Conservation (phyloP, 768 basidiomycete genomes). For the Boletus subparvulus region DNA sequence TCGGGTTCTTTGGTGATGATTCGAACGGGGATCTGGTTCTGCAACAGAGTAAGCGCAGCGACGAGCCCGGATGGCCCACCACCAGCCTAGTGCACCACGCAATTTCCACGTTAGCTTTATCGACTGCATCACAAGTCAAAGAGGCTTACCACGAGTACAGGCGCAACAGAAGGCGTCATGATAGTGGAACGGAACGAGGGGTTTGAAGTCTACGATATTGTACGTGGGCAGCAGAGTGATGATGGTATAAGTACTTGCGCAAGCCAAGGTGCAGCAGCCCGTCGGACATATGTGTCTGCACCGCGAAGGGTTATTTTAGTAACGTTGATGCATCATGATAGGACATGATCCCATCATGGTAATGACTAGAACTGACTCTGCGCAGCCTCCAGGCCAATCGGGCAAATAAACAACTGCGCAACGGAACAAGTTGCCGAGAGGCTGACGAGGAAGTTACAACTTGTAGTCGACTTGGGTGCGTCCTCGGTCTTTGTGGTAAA, state of each 20-base stretch:
- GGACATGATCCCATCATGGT: background rate
- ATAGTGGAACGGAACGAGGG: background rate
- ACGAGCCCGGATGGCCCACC: constrained; percentile 33
- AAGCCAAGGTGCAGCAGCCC: background rate
- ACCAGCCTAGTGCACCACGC: constrained; percentile 18
- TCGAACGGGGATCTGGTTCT: constrained; percentile 48
- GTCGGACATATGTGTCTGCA: background rate
- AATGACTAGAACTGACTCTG: background rate
- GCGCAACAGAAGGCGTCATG: constrained; percentile 13
- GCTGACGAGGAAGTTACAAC: too few species aligned
- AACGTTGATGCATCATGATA: background rate
- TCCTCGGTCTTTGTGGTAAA: too few species aligned
- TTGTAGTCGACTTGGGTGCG: too few species aligned
- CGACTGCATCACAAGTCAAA: background rate
- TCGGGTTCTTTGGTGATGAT: constrained; percentile 48
- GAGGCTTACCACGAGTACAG: constrained; percentile 23
- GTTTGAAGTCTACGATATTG: background rate
- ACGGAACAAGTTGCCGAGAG: background rate
- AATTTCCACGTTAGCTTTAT: background rate
- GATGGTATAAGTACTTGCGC: background rate
- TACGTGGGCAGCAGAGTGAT: background rate
- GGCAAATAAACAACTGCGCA: background rate
- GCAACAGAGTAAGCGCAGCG: constrained; percentile 34
- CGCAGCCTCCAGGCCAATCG: background rate
- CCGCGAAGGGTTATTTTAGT: too few species aligned